These are phyloP conservation scores for Phaeosphaeriaceae sp. DNA, from an alignment of 2,329 filamentous ascomycete species.

Conservation along the genomic window DNA sequence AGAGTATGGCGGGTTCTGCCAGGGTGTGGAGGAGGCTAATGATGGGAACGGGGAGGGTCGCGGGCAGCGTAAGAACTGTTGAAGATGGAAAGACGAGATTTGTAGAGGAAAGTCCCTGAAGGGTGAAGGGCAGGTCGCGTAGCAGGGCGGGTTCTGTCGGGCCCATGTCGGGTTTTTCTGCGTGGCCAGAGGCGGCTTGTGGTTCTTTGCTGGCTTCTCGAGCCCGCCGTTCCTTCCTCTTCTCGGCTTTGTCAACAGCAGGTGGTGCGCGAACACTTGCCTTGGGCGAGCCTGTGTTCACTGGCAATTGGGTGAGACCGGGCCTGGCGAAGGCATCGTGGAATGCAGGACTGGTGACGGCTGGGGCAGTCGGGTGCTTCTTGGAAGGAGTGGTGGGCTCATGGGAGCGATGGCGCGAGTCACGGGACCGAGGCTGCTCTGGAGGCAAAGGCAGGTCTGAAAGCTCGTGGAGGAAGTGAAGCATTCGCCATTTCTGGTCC, in stretches of 20 bases:
- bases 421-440: slow-evolving; percentile 14
- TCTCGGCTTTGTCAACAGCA: slow-evolving; percentile 28
- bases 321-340: slow-evolving; percentile 58
- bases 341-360: slow-evolving; percentile 36
- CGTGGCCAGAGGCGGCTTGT: slow-evolving; percentile 14
- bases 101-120: slow-evolving; percentile 89
- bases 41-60: slow-evolving; percentile 81
- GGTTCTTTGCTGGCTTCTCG: slow-evolving; percentile 38
- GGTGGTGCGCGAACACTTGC: slow-evolving; percentile 21
- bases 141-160: slow-evolving; percentile 57
- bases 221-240: slow-evolving; percentile 35
- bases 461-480: slow-evolving; percentile 87
- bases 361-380: slow-evolving; percentile 19
- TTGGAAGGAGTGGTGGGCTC: slow-evolving; percentile 39
- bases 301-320: slow-evolving; percentile 51
- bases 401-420: slow-evolving; percentile 23
- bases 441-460: slow-evolving; percentile 62
- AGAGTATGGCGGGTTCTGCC: slow-evolving; percentile 92
- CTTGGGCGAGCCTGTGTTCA: slow-evolving; percentile 41
- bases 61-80: slow-evolving; percentile 75
- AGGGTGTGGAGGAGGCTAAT: slow-evolving; percentile 87
- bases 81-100: slow-evolving; percentile 78
- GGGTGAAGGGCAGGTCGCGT: slow-evolving; percentile 83
- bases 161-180: slow-evolving; percentile 21
- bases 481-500: slow-evolving; percentile 94